Conservation (phyloP, 768 basidiomycete genomes). For the Lepiota brunneoincarnata region DNA sequence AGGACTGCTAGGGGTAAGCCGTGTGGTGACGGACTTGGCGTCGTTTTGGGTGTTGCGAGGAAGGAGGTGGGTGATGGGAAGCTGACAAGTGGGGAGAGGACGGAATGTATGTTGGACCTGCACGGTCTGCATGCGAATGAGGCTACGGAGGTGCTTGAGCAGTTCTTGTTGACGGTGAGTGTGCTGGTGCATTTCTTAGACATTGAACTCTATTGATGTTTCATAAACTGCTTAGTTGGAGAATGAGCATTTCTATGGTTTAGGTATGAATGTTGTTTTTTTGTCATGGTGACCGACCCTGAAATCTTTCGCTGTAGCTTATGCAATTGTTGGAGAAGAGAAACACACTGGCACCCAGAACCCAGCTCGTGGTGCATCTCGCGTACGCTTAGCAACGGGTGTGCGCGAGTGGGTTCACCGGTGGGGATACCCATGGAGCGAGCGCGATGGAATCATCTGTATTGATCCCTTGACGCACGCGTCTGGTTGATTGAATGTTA, state of each 20-base stretch:
- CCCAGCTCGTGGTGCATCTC: slow-evolving; percentile 73
- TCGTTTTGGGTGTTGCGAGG: slow-evolving; percentile 82
- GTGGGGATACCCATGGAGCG: slow-evolving; percentile 97
- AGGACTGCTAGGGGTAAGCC: slow-evolving; percentile 67
- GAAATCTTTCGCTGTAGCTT: slow-evolving; percentile 47
- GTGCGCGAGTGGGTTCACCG: slow-evolving; percentile 90
- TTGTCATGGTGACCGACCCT: slow-evolving; percentile 10
- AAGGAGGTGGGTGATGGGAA: slow-evolving; percentile 51
- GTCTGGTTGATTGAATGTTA: slow-evolving; percentile 24
- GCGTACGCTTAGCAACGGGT: slow-evolving; percentile 78
- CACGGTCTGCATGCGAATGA: slow-evolving; percentile 95
- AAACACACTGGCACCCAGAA: slow-evolving; percentile 96
- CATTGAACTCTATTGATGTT: slow-evolving; percentile 3
- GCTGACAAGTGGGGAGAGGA: slow-evolving; percentile 81
- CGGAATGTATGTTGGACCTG: slow-evolving; percentile 82
- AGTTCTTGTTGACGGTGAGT: slow-evolving; percentile 84
- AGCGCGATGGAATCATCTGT: slow-evolving; percentile 86
- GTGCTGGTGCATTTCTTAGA: slow-evolving; percentile 7
- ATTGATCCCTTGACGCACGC: slow-evolving; percentile 82
- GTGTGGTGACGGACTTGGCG: slow-evolving; percentile 81
- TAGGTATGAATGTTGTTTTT: slow-evolving; percentile 48
- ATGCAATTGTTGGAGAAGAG: slow-evolving; percentile 90
- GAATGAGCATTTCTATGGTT: slow-evolving; percentile 81
- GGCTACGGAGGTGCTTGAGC: slow-evolving; percentile 86
- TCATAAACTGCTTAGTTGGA: slow-evolving; percentile 64